These are phyloP conservation scores for Ogataea corticis DNA, from an alignment of 805 yeast species.

Conservation along the genomic window DNA sequence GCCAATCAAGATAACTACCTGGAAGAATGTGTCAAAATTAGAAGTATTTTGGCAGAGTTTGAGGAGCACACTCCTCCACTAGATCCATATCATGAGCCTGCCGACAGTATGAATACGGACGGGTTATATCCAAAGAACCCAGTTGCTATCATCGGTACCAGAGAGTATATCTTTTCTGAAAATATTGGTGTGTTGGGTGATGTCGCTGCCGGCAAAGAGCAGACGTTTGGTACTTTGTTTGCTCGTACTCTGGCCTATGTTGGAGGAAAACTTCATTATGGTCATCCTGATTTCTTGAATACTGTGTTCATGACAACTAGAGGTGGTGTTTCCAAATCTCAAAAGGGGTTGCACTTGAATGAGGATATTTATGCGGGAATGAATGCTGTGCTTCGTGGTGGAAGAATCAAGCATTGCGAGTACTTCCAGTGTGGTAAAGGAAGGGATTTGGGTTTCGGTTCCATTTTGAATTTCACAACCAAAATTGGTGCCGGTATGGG, in stretches of 20 bases:
- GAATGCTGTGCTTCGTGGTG: conserved; percentile 76
- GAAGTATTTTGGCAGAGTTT: conserved; percentile 74
- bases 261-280: conserved; percentile 83
- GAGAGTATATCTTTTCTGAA: conserved; percentile 83
- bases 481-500: conserved; percentile 93
- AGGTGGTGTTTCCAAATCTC: conserved; percentile 87
- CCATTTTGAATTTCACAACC: conserved; percentile 78
- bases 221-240: conserved; percentile 81
- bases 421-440: conserved; percentile 87
- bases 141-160: conserved; percentile 80
- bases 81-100: conserved; percentile 29
- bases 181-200: conserved; percentile 82
- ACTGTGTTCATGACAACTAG: conserved; percentile 77
- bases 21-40: conserved; percentile 78
- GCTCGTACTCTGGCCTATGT: conserved; percentile 80
- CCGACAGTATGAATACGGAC: conserved; percentile 10
- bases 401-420: conserved; percentile 82
- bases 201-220: conserved; percentile 87
- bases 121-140: conserved; percentile 43
- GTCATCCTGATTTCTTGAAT: conserved; percentile 83
- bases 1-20: conserved; percentile 83
- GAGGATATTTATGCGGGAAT: conserved; percentile 89
- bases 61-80: conserved; percentile 47
- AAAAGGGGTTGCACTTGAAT: conserved; percentile 77
- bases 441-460: conserved; percentile 80